phyloP scores from a whole-genome alignment of 495 filamentous ascomycete species.

The Penicillium canescens region DNA sequence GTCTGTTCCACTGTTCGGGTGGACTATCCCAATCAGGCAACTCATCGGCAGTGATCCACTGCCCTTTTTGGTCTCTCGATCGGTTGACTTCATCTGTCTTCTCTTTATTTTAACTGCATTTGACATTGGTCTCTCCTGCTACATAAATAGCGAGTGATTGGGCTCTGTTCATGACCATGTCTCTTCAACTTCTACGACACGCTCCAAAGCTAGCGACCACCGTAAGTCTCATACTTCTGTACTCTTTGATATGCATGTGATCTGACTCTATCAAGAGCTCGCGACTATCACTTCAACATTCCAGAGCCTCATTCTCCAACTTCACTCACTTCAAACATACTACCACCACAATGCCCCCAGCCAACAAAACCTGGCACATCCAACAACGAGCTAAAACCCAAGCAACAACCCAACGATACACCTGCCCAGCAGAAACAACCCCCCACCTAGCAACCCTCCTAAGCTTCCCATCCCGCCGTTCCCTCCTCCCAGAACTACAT shows the following conservation, averaged over 20 bases:
- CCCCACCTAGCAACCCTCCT: constrained; percentile 35
- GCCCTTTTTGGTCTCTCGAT: background rate
- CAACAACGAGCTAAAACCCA: constrained; percentile 2
- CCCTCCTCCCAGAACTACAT: constrained; percentile 26
- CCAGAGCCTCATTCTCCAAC: background rate
- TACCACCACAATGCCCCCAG: constrained; percentile 9
- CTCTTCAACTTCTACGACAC: background rate
- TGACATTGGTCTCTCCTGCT: background rate
- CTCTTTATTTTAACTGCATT: background rate
- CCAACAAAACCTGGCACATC: constrained; percentile 14
- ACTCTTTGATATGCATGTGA: background rate
- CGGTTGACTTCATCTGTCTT: background rate
- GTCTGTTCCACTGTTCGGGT: constrained; percentile 7
- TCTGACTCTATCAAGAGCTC: constrained; percentile 1
- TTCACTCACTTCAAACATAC: background rate
- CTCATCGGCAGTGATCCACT: background rate
- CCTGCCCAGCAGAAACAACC: constrained; percentile 25
- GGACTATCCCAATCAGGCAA: constrained; percentile 19
- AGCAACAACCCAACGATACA: constrained; percentile 19
- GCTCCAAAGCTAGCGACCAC: background rate
- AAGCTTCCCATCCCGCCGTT: constrained; percentile 32
- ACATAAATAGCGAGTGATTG: constrained; percentile 3
- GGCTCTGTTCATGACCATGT: no score
- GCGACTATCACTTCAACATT: background rate
- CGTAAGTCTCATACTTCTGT: background rate